Conservation (phyloP, 768 basidiomycete species). For the Mycena indigotica region DNA sequence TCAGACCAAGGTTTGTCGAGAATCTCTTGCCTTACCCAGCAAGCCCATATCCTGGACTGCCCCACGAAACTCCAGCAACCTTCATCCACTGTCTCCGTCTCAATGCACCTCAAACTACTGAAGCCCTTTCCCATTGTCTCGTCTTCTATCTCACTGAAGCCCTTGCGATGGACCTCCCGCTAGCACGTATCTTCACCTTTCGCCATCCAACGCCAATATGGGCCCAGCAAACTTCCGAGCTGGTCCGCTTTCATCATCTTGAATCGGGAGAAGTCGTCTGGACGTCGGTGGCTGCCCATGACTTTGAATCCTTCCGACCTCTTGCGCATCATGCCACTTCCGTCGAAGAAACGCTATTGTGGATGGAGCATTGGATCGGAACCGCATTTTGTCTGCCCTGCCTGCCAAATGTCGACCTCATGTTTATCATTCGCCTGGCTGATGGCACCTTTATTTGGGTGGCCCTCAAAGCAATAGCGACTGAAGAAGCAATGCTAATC, state of each 20-base stretch:
- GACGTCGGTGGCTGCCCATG: background rate
- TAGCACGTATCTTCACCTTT: background rate
- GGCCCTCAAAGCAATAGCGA: no score
- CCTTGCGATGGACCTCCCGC: background rate
- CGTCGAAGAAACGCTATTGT: background rate
- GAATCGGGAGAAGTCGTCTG: background rate
- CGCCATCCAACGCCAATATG: background rate
- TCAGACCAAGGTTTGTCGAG: no score
- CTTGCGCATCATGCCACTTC: background rate
- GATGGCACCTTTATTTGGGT: background rate
- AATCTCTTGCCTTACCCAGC: no score
- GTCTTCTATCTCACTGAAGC: background rate
- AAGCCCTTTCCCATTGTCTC: background rate
- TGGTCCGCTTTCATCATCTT: slow-evolving; percentile 1
- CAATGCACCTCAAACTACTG: background rate
- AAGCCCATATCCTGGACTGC: no score
- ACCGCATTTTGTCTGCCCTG: background rate
- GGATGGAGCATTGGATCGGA: background rate
- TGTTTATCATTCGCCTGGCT: background rate
- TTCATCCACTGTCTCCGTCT: background rate
- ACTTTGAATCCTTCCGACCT: no score
- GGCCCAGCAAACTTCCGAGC: slow-evolving; percentile 7
- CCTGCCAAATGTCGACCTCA: background rate
- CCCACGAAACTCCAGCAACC: no score
- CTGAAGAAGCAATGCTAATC: background rate